Evolutionary conservation across 345 rosid genomes (phyloP).

Genomic region (Mangifera indica): DNA sequence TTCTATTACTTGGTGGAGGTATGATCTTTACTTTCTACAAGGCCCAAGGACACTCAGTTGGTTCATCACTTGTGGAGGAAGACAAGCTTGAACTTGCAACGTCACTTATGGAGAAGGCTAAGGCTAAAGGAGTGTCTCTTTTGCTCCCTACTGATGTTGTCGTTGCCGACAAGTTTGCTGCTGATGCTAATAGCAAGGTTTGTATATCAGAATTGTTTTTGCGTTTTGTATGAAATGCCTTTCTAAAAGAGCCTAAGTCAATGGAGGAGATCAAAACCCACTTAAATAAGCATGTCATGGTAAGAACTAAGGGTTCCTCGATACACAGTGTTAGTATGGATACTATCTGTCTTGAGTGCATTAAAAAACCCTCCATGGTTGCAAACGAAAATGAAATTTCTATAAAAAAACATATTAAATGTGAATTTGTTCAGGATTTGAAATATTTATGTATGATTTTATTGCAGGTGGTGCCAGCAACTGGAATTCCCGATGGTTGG

Average conservation of each 20-base stretch:
- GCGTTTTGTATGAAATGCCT: neutral
- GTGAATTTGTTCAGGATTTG: neutral
- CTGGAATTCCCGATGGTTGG: slow-evolving; percentile 87
- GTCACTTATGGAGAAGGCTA: slow-evolving; percentile 81
- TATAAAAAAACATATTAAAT: neutral
- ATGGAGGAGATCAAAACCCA: neutral
- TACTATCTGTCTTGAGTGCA: too few relatives aligned
- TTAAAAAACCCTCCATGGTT: neutral
- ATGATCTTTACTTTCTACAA: slow-evolving; percentile 98
- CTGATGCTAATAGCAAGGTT: slow-evolving; percentile 92
- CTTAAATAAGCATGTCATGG: neutral
- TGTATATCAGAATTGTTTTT: slow-evolving; percentile 7
- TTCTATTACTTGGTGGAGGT: slow-evolving; percentile 93
- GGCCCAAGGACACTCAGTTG: slow-evolving; percentile 81
- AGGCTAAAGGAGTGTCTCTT: slow-evolving; percentile 83
- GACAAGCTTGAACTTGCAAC: slow-evolving; percentile 89
- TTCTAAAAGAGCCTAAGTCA: neutral
- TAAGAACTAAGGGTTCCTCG: neutral
- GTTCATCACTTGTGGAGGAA: slow-evolving; percentile 91
- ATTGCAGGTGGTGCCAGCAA: slow-evolving; percentile 70
- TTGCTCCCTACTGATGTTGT: slow-evolving; percentile 84
- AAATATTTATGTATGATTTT: slow-evolving; percentile 11
- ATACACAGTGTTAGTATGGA: neutral
- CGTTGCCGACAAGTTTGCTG: slow-evolving; percentile 85
- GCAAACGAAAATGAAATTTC: neutral